Conservation (phyloP, 208 protist genomes). For the Novymonas esmeraldas region DNA sequence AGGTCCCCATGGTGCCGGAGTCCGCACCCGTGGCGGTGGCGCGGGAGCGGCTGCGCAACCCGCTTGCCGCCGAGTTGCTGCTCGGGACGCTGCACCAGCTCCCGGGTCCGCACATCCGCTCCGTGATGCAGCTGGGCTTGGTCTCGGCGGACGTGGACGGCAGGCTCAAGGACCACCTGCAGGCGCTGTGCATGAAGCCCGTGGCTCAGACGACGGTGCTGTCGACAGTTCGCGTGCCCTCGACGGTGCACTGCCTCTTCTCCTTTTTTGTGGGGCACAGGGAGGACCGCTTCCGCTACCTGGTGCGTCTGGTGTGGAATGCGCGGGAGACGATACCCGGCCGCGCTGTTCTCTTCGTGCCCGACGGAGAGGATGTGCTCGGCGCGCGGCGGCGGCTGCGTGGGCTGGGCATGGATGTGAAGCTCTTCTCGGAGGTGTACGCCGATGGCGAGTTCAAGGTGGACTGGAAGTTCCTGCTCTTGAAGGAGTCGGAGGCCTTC, state of each 20-base stretch:
- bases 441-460: slow-evolving; percentile 49
- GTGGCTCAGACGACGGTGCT: slow-evolving; percentile 73
- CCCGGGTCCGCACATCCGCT: slow-evolving; percentile 83
- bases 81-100: slow-evolving; percentile 86
- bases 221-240: slow-evolving; percentile 66
- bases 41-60: slow-evolving; percentile 75
- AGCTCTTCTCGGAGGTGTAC: slow-evolving; percentile 83
- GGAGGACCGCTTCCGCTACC: slow-evolving; percentile 53
- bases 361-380: slow-evolving; percentile 59
- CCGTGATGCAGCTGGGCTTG: slow-evolving; percentile 78
- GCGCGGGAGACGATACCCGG: slow-evolving; percentile 73
- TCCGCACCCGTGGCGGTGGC: slow-evolving; percentile 46
- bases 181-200: slow-evolving; percentile 78
- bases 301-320: slow-evolving; percentile 61
- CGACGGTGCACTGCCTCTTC: slow-evolving; percentile 84
- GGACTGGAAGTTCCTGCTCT: slow-evolving; percentile 74
- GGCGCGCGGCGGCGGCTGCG: slow-evolving; percentile 56
- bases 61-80: slow-evolving; percentile 70
- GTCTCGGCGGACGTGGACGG: slow-evolving; percentile 77
- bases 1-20: slow-evolving; percentile 64
- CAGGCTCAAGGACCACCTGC: slow-evolving; percentile 72
- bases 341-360: slow-evolving; percentile 69
- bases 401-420: slow-evolving; percentile 68
- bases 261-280: slow-evolving; percentile 48
- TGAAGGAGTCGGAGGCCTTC: slow-evolving; percentile 80